Base-by-base conservation (phyloP, 177 flowering plant genomes). In the Vitis hybrid region DNA sequence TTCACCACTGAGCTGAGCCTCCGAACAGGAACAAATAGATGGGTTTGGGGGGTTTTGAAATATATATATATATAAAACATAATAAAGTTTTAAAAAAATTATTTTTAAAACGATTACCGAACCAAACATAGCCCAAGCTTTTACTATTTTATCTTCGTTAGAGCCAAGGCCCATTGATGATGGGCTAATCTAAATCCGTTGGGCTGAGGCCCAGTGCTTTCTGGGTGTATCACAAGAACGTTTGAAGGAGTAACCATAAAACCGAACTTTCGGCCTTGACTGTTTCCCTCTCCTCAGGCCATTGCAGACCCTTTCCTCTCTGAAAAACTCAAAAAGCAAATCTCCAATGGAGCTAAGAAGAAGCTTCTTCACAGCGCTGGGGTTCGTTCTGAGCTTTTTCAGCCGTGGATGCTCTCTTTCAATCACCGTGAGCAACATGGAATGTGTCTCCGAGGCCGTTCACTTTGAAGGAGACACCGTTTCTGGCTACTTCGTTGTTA, bases 371-470 rank as follows among this genome's bases (percentile, higher is more conserved):
- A 8, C 4, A 18, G 62, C 31, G 4, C 0, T 31, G 0, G 13
- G 9, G 17, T 56, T 17, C 52, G 22, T 12, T 18, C 12, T 58
- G 13, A 50, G 2, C 19, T 57, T 6, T 11, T 28, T 28, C 31
- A 28, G 31, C 31, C 31, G 31, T 28, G 31, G 31, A 3, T 28
- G 4, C 31, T 28, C 72, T 49, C 57, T 69, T 28, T 69, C 72
- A 2, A 31, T 69, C 5, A 52, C 58, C 0, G 49, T 69, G 1
- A 17, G 9, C n/a, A 28, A 50, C 14, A 53, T 1, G 22, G 72
- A 69, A 61, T 69, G 65, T 24, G 22, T 69, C 4, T 69, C 38
- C 22, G 72, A 69, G 20, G 3, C 38, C 47, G 59, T 61, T 20
- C 17, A 49, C 44, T 11, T 49, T 3, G 66, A 69, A 3, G 72